Percentiles rank a stretch among this genome's conserved stretches.
These are phyloP conservation scores for Gossypium mustelinum DNA, from an alignment of 345 rosid genomes.

Conservation along the genomic window DNA sequence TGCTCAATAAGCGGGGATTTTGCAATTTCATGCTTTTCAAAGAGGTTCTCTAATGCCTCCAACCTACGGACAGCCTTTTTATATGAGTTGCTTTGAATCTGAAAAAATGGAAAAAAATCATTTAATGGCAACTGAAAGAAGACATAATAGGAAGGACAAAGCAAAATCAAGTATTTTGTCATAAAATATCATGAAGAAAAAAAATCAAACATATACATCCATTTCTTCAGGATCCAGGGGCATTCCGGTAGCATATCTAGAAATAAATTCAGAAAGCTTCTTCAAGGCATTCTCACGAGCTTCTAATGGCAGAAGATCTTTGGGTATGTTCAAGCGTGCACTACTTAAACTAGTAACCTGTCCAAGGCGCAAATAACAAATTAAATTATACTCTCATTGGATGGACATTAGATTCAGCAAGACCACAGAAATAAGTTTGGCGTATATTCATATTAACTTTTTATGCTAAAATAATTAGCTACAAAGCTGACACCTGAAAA, in stretches of 20 bases:
- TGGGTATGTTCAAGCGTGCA: conserved; percentile 66
- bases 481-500: neutral
- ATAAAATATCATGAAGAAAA: conserved; percentile 12
- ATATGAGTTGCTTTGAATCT: conserved; percentile 78
- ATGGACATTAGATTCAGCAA: conserved; percentile 1
- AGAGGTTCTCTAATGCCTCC: conserved; percentile 81
- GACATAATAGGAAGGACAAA: conserved; percentile 2
- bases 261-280: conserved; percentile 70
- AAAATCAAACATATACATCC: conserved; percentile 45
- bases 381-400: conserved; percentile 13
- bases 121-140: conserved; percentile 16
- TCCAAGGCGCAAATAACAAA: conserved; percentile 22
- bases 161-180: neutral
- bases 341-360: conserved; percentile 79
- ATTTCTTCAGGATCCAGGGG: conserved; percentile 89
- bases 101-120: conserved; percentile 10
- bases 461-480: neutral
- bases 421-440: neutral
- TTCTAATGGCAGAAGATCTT: conserved; percentile 79
- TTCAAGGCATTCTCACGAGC: conserved; percentile 90
- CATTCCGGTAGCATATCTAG: conserved; percentile 67
- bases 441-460: neutral
- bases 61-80: conserved; percentile 69
- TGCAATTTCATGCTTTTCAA: conserved; percentile 82
- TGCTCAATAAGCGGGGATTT: conserved; percentile 80